phyloP scores from a whole-genome alignment of 179 eudicot species.

The Silene vulgaris region DNA sequence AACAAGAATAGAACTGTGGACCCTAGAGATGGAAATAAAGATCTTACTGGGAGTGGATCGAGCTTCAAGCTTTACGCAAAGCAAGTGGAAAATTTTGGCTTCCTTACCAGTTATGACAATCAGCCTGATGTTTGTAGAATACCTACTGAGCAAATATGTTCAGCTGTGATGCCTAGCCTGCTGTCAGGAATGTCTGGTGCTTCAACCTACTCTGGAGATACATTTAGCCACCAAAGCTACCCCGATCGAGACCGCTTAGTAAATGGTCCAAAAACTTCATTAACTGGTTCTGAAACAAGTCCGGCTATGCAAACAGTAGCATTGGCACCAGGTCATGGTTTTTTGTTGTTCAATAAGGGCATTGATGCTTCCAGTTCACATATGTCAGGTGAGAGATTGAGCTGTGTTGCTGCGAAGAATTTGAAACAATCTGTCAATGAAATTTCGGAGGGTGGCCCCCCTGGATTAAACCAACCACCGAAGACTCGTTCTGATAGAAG shows the following conservation, averaged over 20 bases:
- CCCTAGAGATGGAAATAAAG: conserved; percentile 22
- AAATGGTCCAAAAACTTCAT: conserved; percentile 16
- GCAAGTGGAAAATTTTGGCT: conserved; percentile 30
- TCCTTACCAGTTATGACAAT: conserved; percentile 23
- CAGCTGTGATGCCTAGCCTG: conserved; percentile 25
- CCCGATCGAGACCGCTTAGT: conserved; percentile 18
- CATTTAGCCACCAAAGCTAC: conserved; percentile 20
- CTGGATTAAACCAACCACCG: conserved; percentile 23
- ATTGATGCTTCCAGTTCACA: conserved; percentile 23
- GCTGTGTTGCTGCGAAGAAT: conserved; percentile 27
- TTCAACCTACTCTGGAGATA: conserved; percentile 23
- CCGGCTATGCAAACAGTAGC: conserved; percentile 22
- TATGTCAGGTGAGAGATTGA: conserved; percentile 34
- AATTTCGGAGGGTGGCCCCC: conserved; percentile 24
- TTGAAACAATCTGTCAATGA: conserved; percentile 21
- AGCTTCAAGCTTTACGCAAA: conserved; percentile 27
- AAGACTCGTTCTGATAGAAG: conserved; percentile 15
- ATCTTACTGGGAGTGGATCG: conserved; percentile 31
- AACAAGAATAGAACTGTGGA: conserved; percentile 26
- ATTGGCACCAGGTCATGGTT: conserved; percentile 20
- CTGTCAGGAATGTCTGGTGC: conserved; percentile 24
- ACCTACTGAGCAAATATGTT: conserved; percentile 23
- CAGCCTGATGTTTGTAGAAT: conserved; percentile 20
- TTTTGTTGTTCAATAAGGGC: conserved; percentile 30
- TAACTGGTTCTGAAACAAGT: conserved; percentile 24